Evolutionary conservation across 305 asterid species (phyloP).

Genomic region (Fraxinus xanthoxyloides): DNA sequence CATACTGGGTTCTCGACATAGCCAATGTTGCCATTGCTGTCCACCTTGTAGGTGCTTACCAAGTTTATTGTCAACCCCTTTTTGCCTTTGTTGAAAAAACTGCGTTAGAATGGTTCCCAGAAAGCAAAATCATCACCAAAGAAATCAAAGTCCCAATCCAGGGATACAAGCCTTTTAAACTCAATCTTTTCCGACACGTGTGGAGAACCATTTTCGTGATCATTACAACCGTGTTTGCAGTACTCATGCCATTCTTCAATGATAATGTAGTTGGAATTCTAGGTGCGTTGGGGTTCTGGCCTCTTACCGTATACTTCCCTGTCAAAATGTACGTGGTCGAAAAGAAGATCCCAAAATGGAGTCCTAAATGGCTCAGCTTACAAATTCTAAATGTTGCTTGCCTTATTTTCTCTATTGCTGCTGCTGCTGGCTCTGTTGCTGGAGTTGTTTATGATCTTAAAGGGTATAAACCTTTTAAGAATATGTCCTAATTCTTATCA

Average conservation of each 20-base stretch:
- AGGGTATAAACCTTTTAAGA: background rate
- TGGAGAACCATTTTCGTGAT: background rate
- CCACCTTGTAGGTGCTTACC: background rate
- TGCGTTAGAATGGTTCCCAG: background rate
- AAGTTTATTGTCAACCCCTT: constrained; percentile 6
- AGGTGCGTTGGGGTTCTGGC: constrained; percentile 3
- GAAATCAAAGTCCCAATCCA: background rate
- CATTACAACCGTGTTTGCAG: background rate
- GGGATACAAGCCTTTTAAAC: background rate
- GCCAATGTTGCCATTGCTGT: background rate
- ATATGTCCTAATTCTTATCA: background rate
- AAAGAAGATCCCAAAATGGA: constrained; percentile 6
- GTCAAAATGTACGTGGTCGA: constrained; percentile 5
- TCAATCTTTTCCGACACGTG: background rate
- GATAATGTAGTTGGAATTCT: background rate
- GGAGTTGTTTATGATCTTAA: constrained; percentile 2
- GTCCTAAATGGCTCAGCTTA: background rate
- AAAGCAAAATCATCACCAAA: background rate
- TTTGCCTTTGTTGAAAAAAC: background rate
- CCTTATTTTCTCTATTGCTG: background rate
- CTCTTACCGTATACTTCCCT: background rate
- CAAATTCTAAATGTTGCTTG: constrained; percentile 9
- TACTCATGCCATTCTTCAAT: constrained; percentile 3
- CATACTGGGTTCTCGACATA: background rate
- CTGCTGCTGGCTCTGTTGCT: background rate